phyloP scores from a whole-genome alignment of 768 basidiomycete species.

The Obba rivulosa region DNA sequence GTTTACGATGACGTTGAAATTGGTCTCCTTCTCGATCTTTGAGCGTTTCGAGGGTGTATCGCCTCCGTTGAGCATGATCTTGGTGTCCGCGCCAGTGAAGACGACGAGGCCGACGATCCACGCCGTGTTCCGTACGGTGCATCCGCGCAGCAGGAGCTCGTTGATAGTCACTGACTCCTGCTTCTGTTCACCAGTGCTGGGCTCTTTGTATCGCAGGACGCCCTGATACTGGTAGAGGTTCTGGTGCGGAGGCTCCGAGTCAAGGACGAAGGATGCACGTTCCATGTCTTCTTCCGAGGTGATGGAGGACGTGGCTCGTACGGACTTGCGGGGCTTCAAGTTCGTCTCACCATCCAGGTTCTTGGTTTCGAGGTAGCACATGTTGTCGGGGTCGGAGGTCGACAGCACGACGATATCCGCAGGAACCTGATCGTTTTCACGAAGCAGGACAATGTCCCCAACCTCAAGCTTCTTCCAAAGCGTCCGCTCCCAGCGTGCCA shows the following conservation, averaged over 20 bases:
- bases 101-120: conserved; percentile 95
- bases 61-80: conserved; percentile 90
- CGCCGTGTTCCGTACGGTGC: conserved; percentile 80
- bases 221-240: conserved; percentile 91
- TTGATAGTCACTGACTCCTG: conserved; percentile 81
- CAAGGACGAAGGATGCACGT: conserved; percentile 79
- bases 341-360: conserved; percentile 98
- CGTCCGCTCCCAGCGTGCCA: conserved; percentile 89
- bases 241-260: conserved; percentile 90
- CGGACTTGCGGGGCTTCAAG: conserved; percentile 76
- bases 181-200: conserved; percentile 43
- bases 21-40: conserved; percentile 98
- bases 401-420: conserved; percentile 92
- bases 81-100: conserved; percentile 90
- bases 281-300: conserved; percentile 87
- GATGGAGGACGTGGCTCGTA: conserved; percentile 72
- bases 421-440: conserved; percentile 94
- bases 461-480: conserved; percentile 99
- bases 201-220: conserved; percentile 69
- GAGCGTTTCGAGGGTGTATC: conserved; percentile 94
- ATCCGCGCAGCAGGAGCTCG: conserved; percentile 88
- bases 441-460: conserved; percentile 87
- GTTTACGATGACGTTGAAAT: conserved; percentile 96
- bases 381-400: conserved; percentile 84
- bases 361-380: conserved; percentile 97